Conservation (phyloP, 495 filamentous ascomycete genomes). For the Penicillium cinerascens region DNA sequence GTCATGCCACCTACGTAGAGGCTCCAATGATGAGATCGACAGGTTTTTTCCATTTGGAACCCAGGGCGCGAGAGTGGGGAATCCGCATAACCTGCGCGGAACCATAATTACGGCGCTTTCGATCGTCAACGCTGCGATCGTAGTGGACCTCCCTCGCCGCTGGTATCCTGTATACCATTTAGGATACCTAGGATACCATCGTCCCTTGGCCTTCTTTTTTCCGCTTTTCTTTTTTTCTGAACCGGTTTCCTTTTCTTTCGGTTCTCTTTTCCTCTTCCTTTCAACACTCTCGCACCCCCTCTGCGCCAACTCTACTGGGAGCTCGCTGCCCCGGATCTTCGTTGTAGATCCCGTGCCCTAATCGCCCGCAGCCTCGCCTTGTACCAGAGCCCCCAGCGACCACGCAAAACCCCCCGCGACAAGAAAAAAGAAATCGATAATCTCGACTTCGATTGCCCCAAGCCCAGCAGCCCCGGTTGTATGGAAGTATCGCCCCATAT, state of each 20-base stretch:
- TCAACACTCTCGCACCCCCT: neutral
- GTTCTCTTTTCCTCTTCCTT: constrained; percentile 1
- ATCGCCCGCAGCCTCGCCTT: neutral
- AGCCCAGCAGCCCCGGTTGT: neutral
- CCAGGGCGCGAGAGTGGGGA: neutral
- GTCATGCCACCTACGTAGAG: neutral
- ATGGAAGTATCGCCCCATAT: constrained; percentile 10
- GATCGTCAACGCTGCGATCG: neutral
- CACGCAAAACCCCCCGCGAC: neutral
- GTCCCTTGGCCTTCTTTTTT: neutral
- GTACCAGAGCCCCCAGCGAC: neutral
- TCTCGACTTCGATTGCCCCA: neutral
- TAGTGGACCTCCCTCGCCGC: neutral
- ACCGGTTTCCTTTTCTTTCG: constrained; percentile 2
- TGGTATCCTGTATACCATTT: constrained; percentile 12
- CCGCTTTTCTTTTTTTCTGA: constrained; percentile 1
- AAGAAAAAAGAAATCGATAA: neutral
- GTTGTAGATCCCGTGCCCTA: constrained; percentile 10
- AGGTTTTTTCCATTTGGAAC: constrained; percentile 2
- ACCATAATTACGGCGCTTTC: constrained; percentile 5
- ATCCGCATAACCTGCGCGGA: neutral
- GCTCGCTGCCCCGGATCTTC: neutral
- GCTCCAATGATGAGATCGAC: constrained; percentile 8
- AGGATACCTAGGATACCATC: neutral
- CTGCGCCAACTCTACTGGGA: neutral